A percentile compares a stretch with the other conserved stretches of the same genome.
phyloP scores from a whole-genome alignment of 176 grass and related monocot genomes.

The bread wheat (Triticum aestivum) region DNA sequence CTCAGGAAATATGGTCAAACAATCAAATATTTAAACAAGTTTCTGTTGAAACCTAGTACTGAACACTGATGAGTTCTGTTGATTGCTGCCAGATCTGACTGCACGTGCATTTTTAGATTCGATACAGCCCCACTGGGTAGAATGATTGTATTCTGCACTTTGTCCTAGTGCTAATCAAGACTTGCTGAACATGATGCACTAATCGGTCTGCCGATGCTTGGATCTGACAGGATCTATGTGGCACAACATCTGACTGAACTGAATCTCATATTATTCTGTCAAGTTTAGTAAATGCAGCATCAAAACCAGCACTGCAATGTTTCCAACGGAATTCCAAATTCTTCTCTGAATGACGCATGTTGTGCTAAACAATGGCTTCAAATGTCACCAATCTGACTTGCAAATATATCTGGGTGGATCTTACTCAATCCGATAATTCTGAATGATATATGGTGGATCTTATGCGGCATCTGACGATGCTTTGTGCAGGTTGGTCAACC shows the following conservation, averaged over 20 bases:
- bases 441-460: background rate
- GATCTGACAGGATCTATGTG: slow-evolving; percentile 15
- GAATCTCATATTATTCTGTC: background rate
- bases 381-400: background rate
- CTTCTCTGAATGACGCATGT: background rate
- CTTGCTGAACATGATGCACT: background rate
- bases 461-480: background rate
- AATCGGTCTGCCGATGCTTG: background rate
- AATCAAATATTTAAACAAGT: slow-evolving; percentile 19
- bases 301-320: background rate
- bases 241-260: background rate
- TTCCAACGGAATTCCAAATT: background rate
- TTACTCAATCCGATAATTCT: too few species aligned
- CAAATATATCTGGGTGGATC: background rate
- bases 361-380: background rate
- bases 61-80: slow-evolving; percentile 1
- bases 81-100: slow-evolving; percentile 18
- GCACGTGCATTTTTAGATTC: slow-evolving; percentile 3
- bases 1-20: background rate
- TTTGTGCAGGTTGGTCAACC: slow-evolving; percentile 62
- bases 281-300: background rate
- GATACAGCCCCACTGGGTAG: background rate
- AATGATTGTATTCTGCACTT: background rate
- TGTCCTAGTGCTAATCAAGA: background rate
- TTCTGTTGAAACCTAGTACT: slow-evolving; percentile 20